Evolutionary conservation across 179 eudicot genomes (phyloP).

Genomic region (Silene coronaria): DNA sequence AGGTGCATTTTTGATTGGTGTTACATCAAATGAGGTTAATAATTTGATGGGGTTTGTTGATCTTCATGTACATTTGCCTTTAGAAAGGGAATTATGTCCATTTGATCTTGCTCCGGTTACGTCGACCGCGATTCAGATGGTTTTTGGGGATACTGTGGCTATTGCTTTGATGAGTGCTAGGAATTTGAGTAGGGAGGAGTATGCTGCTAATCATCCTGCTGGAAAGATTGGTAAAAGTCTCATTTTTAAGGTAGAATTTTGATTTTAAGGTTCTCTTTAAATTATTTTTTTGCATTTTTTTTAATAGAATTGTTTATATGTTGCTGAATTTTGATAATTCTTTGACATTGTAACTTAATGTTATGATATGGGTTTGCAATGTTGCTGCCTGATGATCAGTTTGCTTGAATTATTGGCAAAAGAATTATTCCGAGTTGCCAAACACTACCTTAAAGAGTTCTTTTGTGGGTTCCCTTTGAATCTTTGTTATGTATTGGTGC

Average conservation of each 20-base stretch:
- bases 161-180: conserved; percentile 84
- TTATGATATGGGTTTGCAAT: neutral
- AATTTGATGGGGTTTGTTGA: conserved; percentile 56
- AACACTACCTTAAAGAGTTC: no score
- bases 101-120: conserved; percentile 93
- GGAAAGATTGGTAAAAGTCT: conserved; percentile 93
- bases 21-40: conserved; percentile 60
- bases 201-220: conserved; percentile 92
- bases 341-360: neutral
- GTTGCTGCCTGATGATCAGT: neutral
- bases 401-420: conserved; percentile 2
- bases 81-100: conserved; percentile 93
- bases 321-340: neutral
- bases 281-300: neutral
- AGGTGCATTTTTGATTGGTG: conserved; percentile 65
- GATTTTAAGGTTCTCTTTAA: neutral
- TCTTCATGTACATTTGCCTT: conserved; percentile 78
- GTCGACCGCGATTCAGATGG: conserved; percentile 98
- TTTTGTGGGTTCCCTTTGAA: neutral
- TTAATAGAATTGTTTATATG: neutral
- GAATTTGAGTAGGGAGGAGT: conserved; percentile 69
- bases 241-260: conserved; percentile 66
- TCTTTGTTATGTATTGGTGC: neutral
- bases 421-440: no score
- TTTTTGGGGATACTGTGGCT: conserved; percentile 94